Evolutionary conservation across 2,329 filamentous ascomycete species (phyloP).

Genomic region (Nigrospora sphaerica): DNA sequence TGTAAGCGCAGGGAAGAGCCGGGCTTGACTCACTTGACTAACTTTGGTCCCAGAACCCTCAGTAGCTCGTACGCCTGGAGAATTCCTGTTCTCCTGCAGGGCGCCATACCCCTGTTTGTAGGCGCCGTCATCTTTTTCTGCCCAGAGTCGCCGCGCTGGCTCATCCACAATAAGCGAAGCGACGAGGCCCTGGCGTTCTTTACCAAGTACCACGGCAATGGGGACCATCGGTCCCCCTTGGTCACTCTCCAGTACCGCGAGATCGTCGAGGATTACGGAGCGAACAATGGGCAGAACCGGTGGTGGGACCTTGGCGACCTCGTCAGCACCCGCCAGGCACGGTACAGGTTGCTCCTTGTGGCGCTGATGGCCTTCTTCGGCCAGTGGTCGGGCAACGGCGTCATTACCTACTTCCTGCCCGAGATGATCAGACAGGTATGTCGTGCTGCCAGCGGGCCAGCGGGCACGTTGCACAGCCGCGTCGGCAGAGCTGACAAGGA

Average conservation of each 20-base stretch:
- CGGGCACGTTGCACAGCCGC: not conserved
- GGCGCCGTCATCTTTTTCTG: slow-evolving; percentile 22
- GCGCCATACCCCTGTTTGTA: slow-evolving; percentile 34
- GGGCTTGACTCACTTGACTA: not conserved
- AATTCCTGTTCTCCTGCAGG: slow-evolving; percentile 45
- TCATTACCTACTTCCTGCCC: slow-evolving; percentile 29
- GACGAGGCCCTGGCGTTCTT: slow-evolving; percentile 26
- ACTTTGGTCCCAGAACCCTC: not conserved
- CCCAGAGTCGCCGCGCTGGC: slow-evolving; percentile 7
- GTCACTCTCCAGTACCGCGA: slow-evolving; percentile 48
- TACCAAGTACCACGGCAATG: slow-evolving; percentile 50
- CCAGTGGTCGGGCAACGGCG: slow-evolving; percentile 32
- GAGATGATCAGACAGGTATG: slow-evolving; percentile 21
- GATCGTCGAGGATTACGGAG: slow-evolving; percentile 39
- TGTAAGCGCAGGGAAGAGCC: slow-evolving; percentile 16
- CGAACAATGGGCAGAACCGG: slow-evolving; percentile 41
- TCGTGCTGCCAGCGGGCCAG: not conserved
- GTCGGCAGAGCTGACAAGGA: slow-evolving; percentile 8
- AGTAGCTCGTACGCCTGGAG: slow-evolving; percentile 33
- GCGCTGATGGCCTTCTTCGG: slow-evolving; percentile 42
- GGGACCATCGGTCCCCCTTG: slow-evolving; percentile 37
- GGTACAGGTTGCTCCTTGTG: slow-evolving; percentile 39
- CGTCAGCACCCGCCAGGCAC: slow-evolving; percentile 32
- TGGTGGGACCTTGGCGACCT: slow-evolving; percentile 52
- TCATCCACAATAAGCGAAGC: not conserved